A percentile compares a stretch with the other conserved stretches of the same genome.
Conservation (phyloP, 805 yeast genomes). For the Dipodascus albidus region DNA sequence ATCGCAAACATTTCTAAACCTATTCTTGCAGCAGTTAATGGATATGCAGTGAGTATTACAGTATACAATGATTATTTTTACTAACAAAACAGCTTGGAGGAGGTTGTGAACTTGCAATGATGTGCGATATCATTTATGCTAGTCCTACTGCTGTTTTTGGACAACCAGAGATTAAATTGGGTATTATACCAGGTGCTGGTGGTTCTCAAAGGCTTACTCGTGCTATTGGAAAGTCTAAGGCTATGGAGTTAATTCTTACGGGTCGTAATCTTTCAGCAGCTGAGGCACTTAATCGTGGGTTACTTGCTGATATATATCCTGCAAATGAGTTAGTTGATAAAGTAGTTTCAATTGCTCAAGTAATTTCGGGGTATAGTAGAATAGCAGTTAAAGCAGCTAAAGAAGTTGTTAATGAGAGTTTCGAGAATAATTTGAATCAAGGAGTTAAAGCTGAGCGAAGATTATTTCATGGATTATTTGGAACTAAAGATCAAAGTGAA, state of each 20-base stretch:
- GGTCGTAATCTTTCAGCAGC: conserved; percentile 34
- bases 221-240: conserved; percentile 38
- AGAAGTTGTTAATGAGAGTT: conserved; percentile 32
- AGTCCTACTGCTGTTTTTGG: conserved; percentile 39
- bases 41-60: conserved; percentile 29
- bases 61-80: neutral
- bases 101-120: conserved; percentile 46
- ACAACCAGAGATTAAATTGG: conserved; percentile 44
- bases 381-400: conserved; percentile 37
- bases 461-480: conserved; percentile 35
- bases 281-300: conserved; percentile 38
- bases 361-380: conserved; percentile 32
- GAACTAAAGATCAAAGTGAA: conserved; percentile 35
- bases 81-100: conserved; percentile 32
- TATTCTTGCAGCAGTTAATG: conserved; percentile 42
- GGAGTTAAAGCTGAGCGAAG: conserved; percentile 34
- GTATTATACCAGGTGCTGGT: conserved; percentile 41
- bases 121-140: conserved; percentile 40
- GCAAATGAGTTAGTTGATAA: conserved; percentile 31
- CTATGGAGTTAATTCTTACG: conserved; percentile 38
- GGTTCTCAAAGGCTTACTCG: conserved; percentile 41
- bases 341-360: conserved; percentile 34
- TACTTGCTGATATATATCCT: conserved; percentile 33
- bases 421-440: conserved; percentile 26
- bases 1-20: conserved; percentile 33